Base-by-base conservation (phyloP, 352 stramenopile genomes). In the Nothophytophthora sp. region DNA sequence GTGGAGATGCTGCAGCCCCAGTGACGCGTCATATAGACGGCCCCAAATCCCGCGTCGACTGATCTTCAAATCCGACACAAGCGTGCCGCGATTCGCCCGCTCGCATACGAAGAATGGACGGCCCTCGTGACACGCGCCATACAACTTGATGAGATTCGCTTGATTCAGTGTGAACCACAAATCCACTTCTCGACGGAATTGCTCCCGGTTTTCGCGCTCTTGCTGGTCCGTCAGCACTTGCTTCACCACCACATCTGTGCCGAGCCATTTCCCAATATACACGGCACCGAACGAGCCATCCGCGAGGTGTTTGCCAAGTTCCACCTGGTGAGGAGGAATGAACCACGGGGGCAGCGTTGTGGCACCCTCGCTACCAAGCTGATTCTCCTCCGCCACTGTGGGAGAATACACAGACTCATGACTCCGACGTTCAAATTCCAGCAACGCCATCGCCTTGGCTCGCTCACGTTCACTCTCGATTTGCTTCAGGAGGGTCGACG, bases 1-100 rank as follows among this genome's bases (percentile, higher is more conserved):
- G 13, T 74, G 65, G n/a, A 74, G 43, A 15, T 68, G 55, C 18
- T 63, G n/a, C 3, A 74, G 38, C 5, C 64, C 64, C 18, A 59
- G 11, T 0, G 55, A 28, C 9, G 36, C 40, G 5, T 60, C 34
- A 12, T 30, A 24, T 6, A 51, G n/a, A n/a, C n/a, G n/a, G n/a
- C n/a, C n/a, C n/a, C n/a, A n/a, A n/a, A n/a, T n/a, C n/a, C n/a
- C n/a, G n/a, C n/a, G n/a, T n/a, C n/a, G n/a, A n/a, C n/a, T n/a
- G n/a, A n/a, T n/a, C n/a, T n/a, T n/a, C n/a, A n/a, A n/a, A n/a
- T n/a, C n/a, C n/a, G n/a, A n/a, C n/a, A n/a, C n/a, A n/a, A n/a
- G n/a, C 32, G 32, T 8, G 7, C 36, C 22, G 3, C 22, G 18
- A 3, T 6, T 22, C 36, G 36, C 36, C 2, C 13, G 13, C 1